A percentile compares a stretch with the other conserved stretches of the same genome.
Evolutionary conservation across 805 yeast genomes (phyloP).

Genomic region (Phaffomyces thermotolerans): DNA sequence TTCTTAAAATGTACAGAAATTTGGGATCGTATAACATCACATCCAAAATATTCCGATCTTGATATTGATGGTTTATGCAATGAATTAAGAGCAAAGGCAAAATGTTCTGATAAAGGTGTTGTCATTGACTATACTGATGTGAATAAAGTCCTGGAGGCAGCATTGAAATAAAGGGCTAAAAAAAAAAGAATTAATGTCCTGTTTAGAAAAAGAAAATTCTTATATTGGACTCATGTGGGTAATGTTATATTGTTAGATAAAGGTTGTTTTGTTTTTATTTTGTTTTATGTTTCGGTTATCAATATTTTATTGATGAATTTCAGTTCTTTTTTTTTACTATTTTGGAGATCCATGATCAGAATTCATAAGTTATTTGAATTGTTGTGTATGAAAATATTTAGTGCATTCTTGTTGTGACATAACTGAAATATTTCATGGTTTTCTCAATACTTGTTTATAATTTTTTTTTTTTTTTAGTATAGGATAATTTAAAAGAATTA

Average conservation of each 20-base stretch:
- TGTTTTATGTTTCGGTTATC: neutral
- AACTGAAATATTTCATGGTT: too few species aligned
- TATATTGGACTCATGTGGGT: neutral
- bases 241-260: neutral
- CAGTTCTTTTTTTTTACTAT: neutral
- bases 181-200: too few species aligned
- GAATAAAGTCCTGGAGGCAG: slow-evolving; percentile 37
- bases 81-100: slow-evolving; percentile 87
- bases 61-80: slow-evolving; percentile 91
- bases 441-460: too few species aligned
- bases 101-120: slow-evolving; percentile 89
- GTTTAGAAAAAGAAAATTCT: too few species aligned
- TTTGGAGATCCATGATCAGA: neutral
- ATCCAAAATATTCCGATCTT: slow-evolving; percentile 87
- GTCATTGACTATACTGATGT: slow-evolving; percentile 80
- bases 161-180: slow-evolving; percentile 1
- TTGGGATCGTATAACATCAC: slow-evolving; percentile 93
- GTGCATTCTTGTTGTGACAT: too few species aligned
- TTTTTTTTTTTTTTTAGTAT: too few species aligned
- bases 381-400: too few species aligned
- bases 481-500: too few species aligned
- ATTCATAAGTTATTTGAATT: too few species aligned
- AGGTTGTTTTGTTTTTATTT: neutral
- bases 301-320: neutral
- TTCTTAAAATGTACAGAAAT: slow-evolving; percentile 78